A percentile compares a stretch with the other conserved stretches of the same genome.
phyloP scores from a whole-genome alignment of 225 moss, liverwort and hornwort genomes.

The Pleurozium schreberi region DNA sequence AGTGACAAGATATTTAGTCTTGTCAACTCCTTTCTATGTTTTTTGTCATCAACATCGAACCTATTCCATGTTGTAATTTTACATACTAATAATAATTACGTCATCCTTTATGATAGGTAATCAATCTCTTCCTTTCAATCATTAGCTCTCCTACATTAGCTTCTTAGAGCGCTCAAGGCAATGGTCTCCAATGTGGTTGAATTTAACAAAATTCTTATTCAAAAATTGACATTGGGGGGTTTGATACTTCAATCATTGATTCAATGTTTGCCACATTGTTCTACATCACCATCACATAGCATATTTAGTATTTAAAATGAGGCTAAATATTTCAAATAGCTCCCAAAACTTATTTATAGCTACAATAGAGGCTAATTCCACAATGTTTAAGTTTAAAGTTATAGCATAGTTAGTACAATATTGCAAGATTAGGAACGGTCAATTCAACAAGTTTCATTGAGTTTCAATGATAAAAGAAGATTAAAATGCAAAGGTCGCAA shows the following conservation, averaged over 20 bases:
- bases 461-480: not conserved
- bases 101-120: not conserved
- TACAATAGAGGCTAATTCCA: not conserved
- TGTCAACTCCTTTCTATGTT: not conserved
- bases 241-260: not conserved
- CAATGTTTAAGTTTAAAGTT: not conserved
- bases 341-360: not conserved
- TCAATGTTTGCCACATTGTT: not conserved
- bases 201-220: not conserved
- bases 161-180: accelerated
- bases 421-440: not conserved
- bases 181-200: not conserved
- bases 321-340: not conserved
- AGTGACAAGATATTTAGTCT: not conserved
- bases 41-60: not conserved
- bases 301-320: not conserved
- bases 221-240: not conserved
- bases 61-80: not conserved
- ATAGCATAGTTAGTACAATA: not conserved
- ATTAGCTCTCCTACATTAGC: not conserved
- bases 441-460: not conserved
- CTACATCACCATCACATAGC: not conserved
- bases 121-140: not conserved
- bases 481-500: not conserved
- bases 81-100: not conserved